phyloP scores from a whole-genome alignment of 2,329 filamentous ascomycete genomes.

The Clonostachys rhizophaga region DNA sequence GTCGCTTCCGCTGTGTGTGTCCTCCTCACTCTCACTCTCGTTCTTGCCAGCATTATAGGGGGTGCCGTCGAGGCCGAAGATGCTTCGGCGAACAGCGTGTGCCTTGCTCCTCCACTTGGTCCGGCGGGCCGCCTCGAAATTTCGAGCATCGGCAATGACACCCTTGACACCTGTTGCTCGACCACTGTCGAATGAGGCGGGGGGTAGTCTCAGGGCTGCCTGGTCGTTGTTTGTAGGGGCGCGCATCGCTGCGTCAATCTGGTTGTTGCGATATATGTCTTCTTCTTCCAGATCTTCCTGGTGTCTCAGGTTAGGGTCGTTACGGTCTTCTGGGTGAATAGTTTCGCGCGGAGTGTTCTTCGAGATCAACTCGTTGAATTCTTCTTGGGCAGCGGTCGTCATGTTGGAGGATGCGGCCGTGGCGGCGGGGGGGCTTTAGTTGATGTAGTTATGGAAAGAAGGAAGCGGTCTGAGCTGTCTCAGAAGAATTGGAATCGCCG shows the following conservation, averaged over 20 bases:
- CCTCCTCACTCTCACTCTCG: constrained; percentile 41
- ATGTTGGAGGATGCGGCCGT: no score
- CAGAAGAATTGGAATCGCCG: no score
- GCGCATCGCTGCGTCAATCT: constrained; percentile 62
- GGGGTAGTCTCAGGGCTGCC: constrained; percentile 54
- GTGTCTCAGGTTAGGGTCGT: constrained; percentile 38
- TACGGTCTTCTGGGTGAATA: constrained; percentile 55
- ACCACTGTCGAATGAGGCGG: constrained; percentile 59
- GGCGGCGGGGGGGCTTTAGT: no score
- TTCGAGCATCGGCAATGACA: constrained; percentile 78
- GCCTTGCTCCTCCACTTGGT: constrained; percentile 49
- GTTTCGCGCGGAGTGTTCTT: constrained; percentile 42
- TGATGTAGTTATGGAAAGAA: no score
- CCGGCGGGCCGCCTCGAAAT: constrained; percentile 65
- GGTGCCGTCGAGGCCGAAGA: constrained; percentile 40
- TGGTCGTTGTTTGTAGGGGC: constrained; percentile 48
- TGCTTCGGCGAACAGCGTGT: constrained; percentile 47
- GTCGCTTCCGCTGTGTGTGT: constrained; percentile 36
- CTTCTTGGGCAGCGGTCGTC: constrained; percentile 58
- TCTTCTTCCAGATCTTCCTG: constrained; percentile 54
- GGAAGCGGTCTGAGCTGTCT: no score
- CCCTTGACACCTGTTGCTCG: constrained; percentile 80
- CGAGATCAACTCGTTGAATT: constrained; percentile 59
- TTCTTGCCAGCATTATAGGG: constrained; percentile 3
- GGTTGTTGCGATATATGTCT: constrained; percentile 43